Evolutionary conservation across 352 stramenopile species (phyloP), one percentile per base, ranked within the genome.

Genomic region (Phytophthora pinifolia): DNA sequence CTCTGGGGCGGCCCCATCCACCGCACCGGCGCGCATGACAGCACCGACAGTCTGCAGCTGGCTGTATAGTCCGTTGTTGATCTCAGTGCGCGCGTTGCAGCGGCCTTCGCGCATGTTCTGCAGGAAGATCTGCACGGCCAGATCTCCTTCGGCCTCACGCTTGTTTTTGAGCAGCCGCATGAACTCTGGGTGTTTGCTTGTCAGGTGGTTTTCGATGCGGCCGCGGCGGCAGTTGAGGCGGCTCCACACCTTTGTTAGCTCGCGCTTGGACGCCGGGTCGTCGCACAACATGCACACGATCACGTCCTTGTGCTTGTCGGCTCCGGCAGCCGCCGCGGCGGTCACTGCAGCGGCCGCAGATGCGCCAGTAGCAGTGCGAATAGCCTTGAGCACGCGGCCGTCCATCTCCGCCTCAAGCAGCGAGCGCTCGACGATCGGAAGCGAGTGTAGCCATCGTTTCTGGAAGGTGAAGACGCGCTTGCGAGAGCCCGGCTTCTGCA

Each of bases 391-490:
- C 20, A 70, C 72, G 30, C 61, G 55, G 7, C 42, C 53, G 12
- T 72, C 58, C 30, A 76, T 41, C 9, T 67, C 56, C 30, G 47
- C 54, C n/a, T 79, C 74, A 0, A 73, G 57, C 2, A 89, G 53
- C n/a, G 71, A 67, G 25, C 80, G 83, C 66, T 91, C 79, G 34
- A 87, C 75, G 48, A 91, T 91, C 25, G 81, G 81, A n/a, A 91
- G 72, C 49, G 81, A 77, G 53, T 89, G 76, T 37, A 89, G 58
- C 81, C 81, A 91, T 15, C 81, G 68, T 62, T 87, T 88, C 58
- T 91, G 81, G 62, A 91, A 91, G 43, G 79, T 85, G 54, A 91
- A 91, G 36, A 91, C 69, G 37, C 81, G 81, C 55, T 91, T 91
- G 50, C 79, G 73, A 31, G 58, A 68, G 2, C 29, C 56, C 10